Evolutionary conservation across 1,284 basidiomycete genomes (phyloP), one percentile per base, ranked within the genome.

Genomic region (Mycosarcoma mackinlayi): DNA sequence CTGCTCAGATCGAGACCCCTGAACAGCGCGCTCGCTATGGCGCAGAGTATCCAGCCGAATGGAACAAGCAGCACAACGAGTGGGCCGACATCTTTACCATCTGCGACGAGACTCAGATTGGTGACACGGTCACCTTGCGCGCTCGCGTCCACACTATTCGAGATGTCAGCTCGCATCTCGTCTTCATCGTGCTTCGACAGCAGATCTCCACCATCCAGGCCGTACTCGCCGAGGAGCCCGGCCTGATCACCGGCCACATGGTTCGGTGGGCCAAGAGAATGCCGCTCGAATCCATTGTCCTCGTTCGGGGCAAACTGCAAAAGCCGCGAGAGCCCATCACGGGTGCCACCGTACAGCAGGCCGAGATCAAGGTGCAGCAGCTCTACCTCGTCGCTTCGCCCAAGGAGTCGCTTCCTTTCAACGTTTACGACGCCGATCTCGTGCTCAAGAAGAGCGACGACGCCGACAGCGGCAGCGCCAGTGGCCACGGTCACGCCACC

Each of bases 151-250:
- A 80, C 53, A 73, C 71, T 31, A 70, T 76, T 13, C 78, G 78
- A 19, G 64, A 76, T 27, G 56, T 80, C 45, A 72, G 72, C 53
- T 63, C 75, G 16, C 72, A 73, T 27, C 62, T 80, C 27, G 76
- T 71, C 47, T 80, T 80, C 35, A 63, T 80, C 44, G 70, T 79
- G 19, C 72, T 80, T n/a, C 66, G 79, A 41, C 69, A 75, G 57
- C 76, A 77, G 37, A 57, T 69, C 40, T 54, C 65, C 9, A 80
- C 78, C 37, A 52, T 81, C 18, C 79, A 81, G 55, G 73, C 73
- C 7, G 78, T 79, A 13, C 62, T 78, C 1, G 64, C 71, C 16
- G 77, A 76, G 27, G 71, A 70, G 34, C 40, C 34, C 47, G 60
- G 33, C 25, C 30, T 51, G 24, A 58, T 74, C 49, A 77, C 78